Conservation (phyloP, 306 rosid species). For the Fragaria iinumae region DNA sequence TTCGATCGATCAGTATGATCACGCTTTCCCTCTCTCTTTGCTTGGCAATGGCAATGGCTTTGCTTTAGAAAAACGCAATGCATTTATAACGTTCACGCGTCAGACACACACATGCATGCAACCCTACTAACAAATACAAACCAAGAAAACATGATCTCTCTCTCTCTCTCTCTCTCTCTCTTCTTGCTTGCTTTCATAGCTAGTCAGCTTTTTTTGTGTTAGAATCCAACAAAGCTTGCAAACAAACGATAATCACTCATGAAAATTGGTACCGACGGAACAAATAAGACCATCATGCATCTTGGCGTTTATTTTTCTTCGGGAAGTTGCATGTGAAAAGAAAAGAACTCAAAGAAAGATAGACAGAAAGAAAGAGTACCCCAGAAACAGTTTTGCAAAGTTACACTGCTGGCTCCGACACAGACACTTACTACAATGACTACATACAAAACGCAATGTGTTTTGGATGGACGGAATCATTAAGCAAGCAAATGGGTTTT, state of each 20-base stretch:
- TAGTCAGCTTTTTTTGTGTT: conserved; percentile 26
- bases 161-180: conserved; percentile 27
- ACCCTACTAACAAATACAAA: conserved; percentile 20
- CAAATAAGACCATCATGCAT: conserved; percentile 13
- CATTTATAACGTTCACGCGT: conserved; percentile 56
- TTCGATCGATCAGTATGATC: background rate
- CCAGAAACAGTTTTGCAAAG: background rate
- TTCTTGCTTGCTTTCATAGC: conserved; percentile 31
- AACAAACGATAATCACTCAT: conserved; percentile 32
- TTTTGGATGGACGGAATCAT: background rate
- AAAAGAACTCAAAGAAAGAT: conserved; percentile 6
- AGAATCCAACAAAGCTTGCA: conserved; percentile 42
- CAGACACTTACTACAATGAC: background rate
- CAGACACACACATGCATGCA: conserved; percentile 45
- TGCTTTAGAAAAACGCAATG: conserved; percentile 34
- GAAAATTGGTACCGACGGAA: conserved; percentile 7
- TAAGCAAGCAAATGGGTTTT: background rate
- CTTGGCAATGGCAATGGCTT: background rate
- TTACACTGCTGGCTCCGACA: background rate
- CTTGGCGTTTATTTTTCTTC: conserved; percentile 8
- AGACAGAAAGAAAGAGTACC: background rate
- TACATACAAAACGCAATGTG: background rate
- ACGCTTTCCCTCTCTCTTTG: conserved; percentile 12
- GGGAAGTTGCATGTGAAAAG: conserved; percentile 29
- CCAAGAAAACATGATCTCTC: conserved; percentile 17